Evolutionary conservation across 192 early-diverging fungal species (phyloP), one percentile per base, ranked within the genome.

Genomic region (Chytriomyces hyalinus): DNA sequence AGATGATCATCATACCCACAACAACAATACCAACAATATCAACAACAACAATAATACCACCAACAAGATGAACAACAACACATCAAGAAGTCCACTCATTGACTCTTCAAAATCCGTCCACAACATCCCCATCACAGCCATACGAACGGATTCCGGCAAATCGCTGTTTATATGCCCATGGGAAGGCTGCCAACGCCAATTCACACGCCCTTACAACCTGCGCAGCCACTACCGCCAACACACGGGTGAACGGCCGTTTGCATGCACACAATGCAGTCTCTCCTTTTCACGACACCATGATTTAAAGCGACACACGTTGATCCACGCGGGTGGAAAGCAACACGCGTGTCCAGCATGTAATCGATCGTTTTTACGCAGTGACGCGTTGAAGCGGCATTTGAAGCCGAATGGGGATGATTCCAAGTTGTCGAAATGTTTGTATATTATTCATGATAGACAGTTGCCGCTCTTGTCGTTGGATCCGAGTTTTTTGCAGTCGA

Each of bases 311-410:
- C 66, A 67, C 43, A 47, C 44, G 66, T 22, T 67, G 3, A 67
- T 67, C 47, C 66, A 67, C 44, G 66, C 43, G 5, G 66, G 66
- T 47, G 66, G 66, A 0, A 43, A 48, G 0, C 66, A 67, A 46
- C 66, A 67, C 22, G 17, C 22, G 11, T 67, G 66, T 48, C 66
- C 66, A 67, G 28, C 43, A 0, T 67, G 66, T 48, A 43, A 15
- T n/a, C 66, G 66, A 9, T 43, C 66, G 3, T 67, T 67, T 47
- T 13, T 67, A 11, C 66, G 66, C 3, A 47, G 43, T 67, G 66
- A 67, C 47, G 66, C 66, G 66, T 46, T 67, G 11, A 67, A 67
- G 13, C 20, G 66, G 44, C 66, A 67, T 67, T 67, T 67, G 47
- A 43, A 47, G 10, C 66, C 66, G 17, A 46, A 20, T 22, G 66